phyloP scores from a whole-genome alignment of 257 asterid genomes.

The Penstemon eatonii region DNA sequence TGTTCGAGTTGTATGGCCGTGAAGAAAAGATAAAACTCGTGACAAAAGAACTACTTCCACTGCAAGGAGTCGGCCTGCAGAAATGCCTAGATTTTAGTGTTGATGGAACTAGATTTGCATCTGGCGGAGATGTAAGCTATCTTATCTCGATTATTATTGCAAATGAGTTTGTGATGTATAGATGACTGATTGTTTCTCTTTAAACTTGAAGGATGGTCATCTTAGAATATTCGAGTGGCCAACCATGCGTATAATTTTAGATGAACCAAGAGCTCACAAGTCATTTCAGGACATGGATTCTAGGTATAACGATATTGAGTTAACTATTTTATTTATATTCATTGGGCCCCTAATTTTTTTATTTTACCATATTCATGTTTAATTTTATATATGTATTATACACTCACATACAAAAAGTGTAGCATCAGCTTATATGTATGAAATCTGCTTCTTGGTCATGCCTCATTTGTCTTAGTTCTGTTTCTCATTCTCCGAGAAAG shows the following conservation, averaged over 20 bases:
- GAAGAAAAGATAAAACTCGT: conserved; percentile 55
- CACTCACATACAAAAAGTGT: conserved; percentile 6
- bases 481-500: conserved; percentile 16
- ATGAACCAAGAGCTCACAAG: conserved; percentile 94
- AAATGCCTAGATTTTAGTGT: conserved; percentile 85
- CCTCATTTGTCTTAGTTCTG: background rate
- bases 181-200: conserved; percentile 18
- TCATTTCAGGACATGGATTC: conserved; percentile 96
- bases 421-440: conserved; percentile 18
- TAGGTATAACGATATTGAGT: conserved; percentile 49
- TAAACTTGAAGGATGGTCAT: conserved; percentile 74
- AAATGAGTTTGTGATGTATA: background rate
- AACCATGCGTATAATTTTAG: conserved; percentile 58
- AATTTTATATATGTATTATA: background rate
- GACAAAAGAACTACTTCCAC: conserved; percentile 59
- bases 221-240: conserved; percentile 97
- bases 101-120: conserved; percentile 89
- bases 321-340: conserved; percentile 7
- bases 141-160: conserved; percentile 22
- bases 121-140: conserved; percentile 87
- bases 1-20: conserved; percentile 57
- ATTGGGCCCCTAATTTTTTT: background rate
- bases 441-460: conserved; percentile 1
- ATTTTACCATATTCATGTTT: conserved; percentile 18
- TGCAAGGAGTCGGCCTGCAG: conserved; percentile 72